A percentile compares a stretch with the other conserved stretches of the same genome.
phyloP scores from a whole-genome alignment of 1,284 basidiomycete species.

The Retiboletus fuscus region DNA sequence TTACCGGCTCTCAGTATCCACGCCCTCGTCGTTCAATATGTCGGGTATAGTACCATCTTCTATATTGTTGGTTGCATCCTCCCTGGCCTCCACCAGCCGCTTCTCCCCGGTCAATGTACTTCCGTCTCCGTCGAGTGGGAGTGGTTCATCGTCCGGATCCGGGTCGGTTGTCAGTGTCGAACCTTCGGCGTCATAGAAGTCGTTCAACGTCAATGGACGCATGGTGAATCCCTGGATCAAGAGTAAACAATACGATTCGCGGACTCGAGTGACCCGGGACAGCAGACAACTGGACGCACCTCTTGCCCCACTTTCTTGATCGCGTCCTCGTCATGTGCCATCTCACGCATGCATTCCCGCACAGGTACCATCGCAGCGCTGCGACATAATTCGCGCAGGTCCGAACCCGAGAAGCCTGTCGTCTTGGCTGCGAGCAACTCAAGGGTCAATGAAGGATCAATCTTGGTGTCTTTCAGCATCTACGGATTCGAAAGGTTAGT shows the following conservation, averaged over 20 bases:
- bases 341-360: slow-evolving; percentile 83
- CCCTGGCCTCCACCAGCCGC: slow-evolving; percentile 12
- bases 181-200: slow-evolving; percentile 77
- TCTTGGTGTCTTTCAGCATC: slow-evolving; percentile 87
- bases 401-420: slow-evolving; percentile 89
- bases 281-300: slow-evolving; percentile 52
- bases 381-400: slow-evolving; percentile 94
- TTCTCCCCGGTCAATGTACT: not conserved
- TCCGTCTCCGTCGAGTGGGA: slow-evolving; percentile 25
- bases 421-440: slow-evolving; percentile 77
- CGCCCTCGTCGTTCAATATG: slow-evolving; percentile 11
- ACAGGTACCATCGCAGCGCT: slow-evolving; percentile 94
- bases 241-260: not conserved
- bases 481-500: slow-evolving; percentile 46
- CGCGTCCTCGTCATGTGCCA: slow-evolving; percentile 64
- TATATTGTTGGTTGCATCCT: not conserved
- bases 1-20: slow-evolving; percentile 28
- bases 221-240: slow-evolving; percentile 74
- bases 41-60: not conserved
- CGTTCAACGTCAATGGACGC: slow-evolving; percentile 74
- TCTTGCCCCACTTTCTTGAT: slow-evolving; percentile 67
- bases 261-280: not conserved
- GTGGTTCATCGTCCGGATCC: slow-evolving; percentile 47
- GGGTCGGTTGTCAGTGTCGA: slow-evolving; percentile 48
- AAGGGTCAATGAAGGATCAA: slow-evolving; percentile 76